A percentile compares a stretch with the other conserved stretches of the same genome.
These are phyloP conservation scores for Thamnidium elegans DNA, from an alignment of 192 early-diverging fungal genomes.

Conservation along the genomic window DNA sequence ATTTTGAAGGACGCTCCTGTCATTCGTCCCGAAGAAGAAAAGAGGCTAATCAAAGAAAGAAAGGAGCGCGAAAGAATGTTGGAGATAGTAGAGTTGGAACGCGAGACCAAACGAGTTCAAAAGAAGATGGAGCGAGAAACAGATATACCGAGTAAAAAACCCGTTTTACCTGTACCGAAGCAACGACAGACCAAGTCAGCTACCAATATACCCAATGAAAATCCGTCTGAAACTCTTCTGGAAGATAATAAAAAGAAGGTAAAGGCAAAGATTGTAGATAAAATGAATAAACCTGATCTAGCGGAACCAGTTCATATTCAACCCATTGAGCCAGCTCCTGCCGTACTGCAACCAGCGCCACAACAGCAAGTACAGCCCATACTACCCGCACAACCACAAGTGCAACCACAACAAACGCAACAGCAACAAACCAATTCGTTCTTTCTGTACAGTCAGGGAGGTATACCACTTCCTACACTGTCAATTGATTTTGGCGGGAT, in stretches of 20 bases:
- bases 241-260: too few species aligned
- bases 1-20: slow-evolving; percentile 32
- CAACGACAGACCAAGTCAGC: not conserved
- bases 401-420: not conserved
- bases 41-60: slow-evolving; percentile 9
- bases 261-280: too few species aligned
- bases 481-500: slow-evolving; percentile 26
- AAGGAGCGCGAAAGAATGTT: slow-evolving; percentile 12
- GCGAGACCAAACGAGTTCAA: not conserved
- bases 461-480: slow-evolving; percentile 35
- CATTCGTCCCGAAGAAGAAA: slow-evolving; percentile 28
- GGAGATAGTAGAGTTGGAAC: slow-evolving; percentile 7
- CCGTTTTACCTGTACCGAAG: not conserved
- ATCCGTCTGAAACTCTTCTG: too few species aligned
- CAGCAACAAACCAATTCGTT: not conserved
- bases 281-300: too few species aligned
- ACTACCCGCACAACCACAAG: not conserved
- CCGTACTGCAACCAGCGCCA: not conserved
- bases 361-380: not conserved
- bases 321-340: not conserved
- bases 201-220: too few species aligned
- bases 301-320: not conserved
- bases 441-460: slow-evolving; percentile 17
- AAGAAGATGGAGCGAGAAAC: not conserved
- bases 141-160: not conserved